Evolutionary conservation across 495 filamentous ascomycete genomes (phyloP).

Genomic region (Viridothelium virens): DNA sequence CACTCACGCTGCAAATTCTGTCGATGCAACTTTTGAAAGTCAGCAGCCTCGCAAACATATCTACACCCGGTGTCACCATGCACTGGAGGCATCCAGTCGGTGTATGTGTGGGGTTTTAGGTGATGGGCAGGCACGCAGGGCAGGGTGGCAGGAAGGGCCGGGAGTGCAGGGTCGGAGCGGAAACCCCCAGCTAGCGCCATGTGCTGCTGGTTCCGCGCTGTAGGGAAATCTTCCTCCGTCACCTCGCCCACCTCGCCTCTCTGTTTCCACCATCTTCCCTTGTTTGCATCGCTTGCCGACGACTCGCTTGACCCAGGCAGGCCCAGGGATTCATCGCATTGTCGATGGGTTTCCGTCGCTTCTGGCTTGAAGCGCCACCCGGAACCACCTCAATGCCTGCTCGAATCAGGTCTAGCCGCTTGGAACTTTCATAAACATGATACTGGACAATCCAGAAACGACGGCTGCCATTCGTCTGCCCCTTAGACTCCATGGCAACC

Average conservation of each 20-base stretch:
- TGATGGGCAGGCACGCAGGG: too few species aligned
- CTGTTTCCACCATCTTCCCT: too few species aligned
- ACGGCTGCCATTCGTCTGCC: neutral
- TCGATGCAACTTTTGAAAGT: too few species aligned
- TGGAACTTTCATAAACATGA: conserved; percentile 3
- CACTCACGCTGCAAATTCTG: too few species aligned
- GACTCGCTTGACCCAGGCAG: neutral
- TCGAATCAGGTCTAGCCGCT: conserved; percentile 8
- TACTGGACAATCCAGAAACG: conserved; percentile 4
- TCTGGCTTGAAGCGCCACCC: neutral
- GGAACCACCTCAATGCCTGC: neutral
- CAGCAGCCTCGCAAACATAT: too few species aligned
- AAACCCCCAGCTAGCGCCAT: neutral
- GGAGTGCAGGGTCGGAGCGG: neutral
- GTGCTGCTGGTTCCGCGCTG: neutral
- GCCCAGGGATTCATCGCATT: neutral
- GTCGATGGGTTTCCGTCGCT: neutral
- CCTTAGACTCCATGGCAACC: neutral
- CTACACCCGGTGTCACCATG: too few species aligned
- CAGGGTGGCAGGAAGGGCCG: too few species aligned
- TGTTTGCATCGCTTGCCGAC: neutral
- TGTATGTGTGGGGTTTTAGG: too few species aligned
- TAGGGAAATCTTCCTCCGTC: too few species aligned
- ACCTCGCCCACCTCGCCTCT: too few species aligned
- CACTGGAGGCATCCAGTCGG: too few species aligned